Percentiles rank a stretch among this genome's conserved stretches.
Conservation (phyloP, 768 basidiomycete genomes). For the Crepidotus variabilis region DNA sequence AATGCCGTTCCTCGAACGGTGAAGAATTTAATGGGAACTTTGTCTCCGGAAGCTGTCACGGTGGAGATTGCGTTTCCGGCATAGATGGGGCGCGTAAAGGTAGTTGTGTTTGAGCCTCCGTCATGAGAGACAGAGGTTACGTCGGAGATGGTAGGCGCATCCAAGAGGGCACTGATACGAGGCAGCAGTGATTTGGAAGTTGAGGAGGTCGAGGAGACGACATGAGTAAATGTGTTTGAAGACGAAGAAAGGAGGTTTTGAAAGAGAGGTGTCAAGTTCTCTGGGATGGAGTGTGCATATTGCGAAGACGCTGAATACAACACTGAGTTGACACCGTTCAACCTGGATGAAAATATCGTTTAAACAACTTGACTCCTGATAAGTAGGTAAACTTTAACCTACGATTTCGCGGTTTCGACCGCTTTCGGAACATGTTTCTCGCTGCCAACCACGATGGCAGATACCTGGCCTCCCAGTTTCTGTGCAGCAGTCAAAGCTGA, state of each 20-base stretch:
- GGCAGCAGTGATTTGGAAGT: conserved; percentile 91
- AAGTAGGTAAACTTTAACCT: conserved; percentile 6
- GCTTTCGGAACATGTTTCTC: conserved; percentile 62
- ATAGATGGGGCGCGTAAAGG: conserved; percentile 92
- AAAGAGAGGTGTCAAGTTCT: conserved; percentile 79
- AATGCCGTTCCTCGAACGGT: conserved; percentile 94
- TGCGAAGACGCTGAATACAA: conserved; percentile 68
- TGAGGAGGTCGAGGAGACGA: conserved; percentile 90
- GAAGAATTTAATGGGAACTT: conserved; percentile 84
- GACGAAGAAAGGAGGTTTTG: conserved; percentile 65
- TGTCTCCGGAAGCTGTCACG: conserved; percentile 69
- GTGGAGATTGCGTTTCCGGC: conserved; percentile 97
- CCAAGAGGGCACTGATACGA: conserved; percentile 85
- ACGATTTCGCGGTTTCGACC: conserved; percentile 82
- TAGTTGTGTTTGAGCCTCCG: conserved; percentile 64
- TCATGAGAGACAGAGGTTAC: conserved; percentile 81
- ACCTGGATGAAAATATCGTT: conserved; percentile 35
- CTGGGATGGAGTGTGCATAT: conserved; percentile 69
- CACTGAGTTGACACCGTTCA: conserved; percentile 63
- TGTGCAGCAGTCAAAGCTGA: conserved; percentile 91
- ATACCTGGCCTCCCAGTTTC: conserved; percentile 82
- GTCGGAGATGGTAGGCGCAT: conserved; percentile 89
- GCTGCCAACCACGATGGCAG: conserved; percentile 70
- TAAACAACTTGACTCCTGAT: neutral
- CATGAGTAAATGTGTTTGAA: conserved; percentile 71